Evolutionary conservation across 768 basidiomycete species (phyloP).

Genomic region (Lentinula lateritia): DNA sequence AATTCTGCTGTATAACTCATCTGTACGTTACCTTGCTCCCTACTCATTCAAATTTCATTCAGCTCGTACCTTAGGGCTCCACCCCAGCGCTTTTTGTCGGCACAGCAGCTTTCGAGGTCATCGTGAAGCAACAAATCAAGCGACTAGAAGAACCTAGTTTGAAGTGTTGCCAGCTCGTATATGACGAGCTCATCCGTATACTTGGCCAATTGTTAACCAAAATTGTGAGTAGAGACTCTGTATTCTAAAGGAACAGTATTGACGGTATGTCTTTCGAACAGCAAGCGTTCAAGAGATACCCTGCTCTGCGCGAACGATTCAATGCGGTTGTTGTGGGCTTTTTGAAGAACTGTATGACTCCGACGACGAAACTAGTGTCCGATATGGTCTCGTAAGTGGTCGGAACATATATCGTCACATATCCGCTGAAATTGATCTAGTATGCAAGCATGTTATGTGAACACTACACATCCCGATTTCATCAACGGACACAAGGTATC

Average conservation of each 20-base stretch:
- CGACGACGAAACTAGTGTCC: conserved; percentile 89
- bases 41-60: background rate
- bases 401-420: background rate
- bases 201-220: conserved; percentile 86
- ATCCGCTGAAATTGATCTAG: conserved; percentile 27
- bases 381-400: conserved; percentile 84
- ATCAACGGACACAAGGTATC: conserved; percentile 85
- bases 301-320: conserved; percentile 94
- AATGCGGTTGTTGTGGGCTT: conserved; percentile 95
- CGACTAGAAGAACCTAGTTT: conserved; percentile 90
- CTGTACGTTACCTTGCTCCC: conserved; percentile 46
- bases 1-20: conserved; percentile 94
- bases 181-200: conserved; percentile 96
- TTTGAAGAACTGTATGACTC: conserved; percentile 90
- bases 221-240: conserved; percentile 51
- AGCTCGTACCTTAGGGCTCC: conserved; percentile 60
- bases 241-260: background rate
- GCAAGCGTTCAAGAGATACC: conserved; percentile 96
- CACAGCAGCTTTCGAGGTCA: conserved; percentile 95
- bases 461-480: conserved; percentile 99
- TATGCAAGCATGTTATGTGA: conserved; percentile 99
- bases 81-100: conserved; percentile 96
- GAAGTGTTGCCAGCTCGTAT: conserved; percentile 93
- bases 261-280: conserved; percentile 24
- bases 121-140: conserved; percentile 98